Evolutionary conservation across 2,329 filamentous ascomycete genomes (phyloP).

Genomic region (Colletotrichum filicis): DNA sequence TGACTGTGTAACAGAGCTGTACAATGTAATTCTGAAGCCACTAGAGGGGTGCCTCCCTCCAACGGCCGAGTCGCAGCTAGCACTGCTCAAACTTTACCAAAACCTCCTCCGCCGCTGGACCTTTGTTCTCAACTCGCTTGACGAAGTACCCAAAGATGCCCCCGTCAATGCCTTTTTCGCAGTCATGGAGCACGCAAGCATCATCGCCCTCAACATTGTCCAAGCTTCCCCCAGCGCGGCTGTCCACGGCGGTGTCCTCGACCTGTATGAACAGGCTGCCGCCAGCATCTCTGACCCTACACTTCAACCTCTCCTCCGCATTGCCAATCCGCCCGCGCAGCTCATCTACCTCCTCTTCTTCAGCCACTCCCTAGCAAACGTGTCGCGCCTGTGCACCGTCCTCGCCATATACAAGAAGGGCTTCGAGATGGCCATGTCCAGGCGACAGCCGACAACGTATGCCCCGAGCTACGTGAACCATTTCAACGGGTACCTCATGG

Average conservation of each 20-base stretch:
- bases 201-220: conserved; percentile 68
- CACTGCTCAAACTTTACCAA: conserved; percentile 75
- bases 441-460: conserved; percentile 52
- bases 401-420: conserved; percentile 79
- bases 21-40: conserved; percentile 57
- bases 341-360: conserved; percentile 80
- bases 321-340: conserved; percentile 74
- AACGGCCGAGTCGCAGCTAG: conserved; percentile 61
- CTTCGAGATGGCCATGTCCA: conserved; percentile 72
- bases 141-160: conserved; percentile 48
- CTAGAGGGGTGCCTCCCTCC: conserved; percentile 53
- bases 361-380: conserved; percentile 67
- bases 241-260: conserved; percentile 68
- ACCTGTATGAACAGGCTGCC: conserved; percentile 75
- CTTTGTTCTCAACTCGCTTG: conserved; percentile 53
- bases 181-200: conserved; percentile 61
- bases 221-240: conserved; percentile 59
- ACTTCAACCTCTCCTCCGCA: conserved; percentile 66
- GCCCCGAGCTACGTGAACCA: conserved; percentile 70
- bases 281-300: conserved; percentile 63
- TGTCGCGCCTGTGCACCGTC: conserved; percentile 76
- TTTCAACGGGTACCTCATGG: conserved; percentile 89
- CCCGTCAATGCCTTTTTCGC: conserved; percentile 49
- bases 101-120: conserved; percentile 72
- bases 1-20: conserved; percentile 58